Percentiles rank a stretch among this genome's conserved stretches.
phyloP scores from a whole-genome alignment of 2,329 filamentous ascomycete genomes.

The Neocucurbitaria cava region DNA sequence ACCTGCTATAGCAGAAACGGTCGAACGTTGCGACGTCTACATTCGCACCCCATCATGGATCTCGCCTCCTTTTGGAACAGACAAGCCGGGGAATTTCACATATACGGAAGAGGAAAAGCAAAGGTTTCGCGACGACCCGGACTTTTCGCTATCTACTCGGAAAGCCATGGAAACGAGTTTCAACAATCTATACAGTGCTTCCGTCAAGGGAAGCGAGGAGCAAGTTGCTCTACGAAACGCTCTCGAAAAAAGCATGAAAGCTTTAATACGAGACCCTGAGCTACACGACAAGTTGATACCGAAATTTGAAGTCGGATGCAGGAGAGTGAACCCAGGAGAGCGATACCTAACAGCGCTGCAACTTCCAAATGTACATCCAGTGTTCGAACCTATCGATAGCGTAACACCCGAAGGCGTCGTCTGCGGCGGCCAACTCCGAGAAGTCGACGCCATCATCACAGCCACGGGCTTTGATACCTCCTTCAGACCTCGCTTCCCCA shows the following conservation, averaged over 20 bases:
- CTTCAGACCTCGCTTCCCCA: constrained; percentile 7
- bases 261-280: not conserved
- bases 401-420: not conserved
- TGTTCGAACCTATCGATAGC: not conserved
- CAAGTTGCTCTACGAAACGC: not conserved
- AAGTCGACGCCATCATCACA: constrained; percentile 9
- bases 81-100: not conserved
- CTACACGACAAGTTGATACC: not conserved
- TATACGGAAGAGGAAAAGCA: not conserved
- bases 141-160: not conserved
- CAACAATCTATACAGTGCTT: not conserved
- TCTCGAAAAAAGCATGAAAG: not conserved
- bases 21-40: constrained; percentile 2
- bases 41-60: constrained; percentile 5
- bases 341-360: not conserved
- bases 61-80: not conserved
- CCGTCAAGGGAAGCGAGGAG: not conserved
- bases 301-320: not conserved
- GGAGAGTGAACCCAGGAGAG: not conserved
- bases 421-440: not conserved
- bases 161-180: not conserved
- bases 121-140: not conserved
- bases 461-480: constrained; percentile 14
- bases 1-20: not conserved
- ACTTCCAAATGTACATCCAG: not conserved